A percentile compares a stretch with the other conserved stretches of the same genome.
Evolutionary conservation across 2,329 filamentous ascomycete species (phyloP).

Genomic region (Hypoxylon sp.): DNA sequence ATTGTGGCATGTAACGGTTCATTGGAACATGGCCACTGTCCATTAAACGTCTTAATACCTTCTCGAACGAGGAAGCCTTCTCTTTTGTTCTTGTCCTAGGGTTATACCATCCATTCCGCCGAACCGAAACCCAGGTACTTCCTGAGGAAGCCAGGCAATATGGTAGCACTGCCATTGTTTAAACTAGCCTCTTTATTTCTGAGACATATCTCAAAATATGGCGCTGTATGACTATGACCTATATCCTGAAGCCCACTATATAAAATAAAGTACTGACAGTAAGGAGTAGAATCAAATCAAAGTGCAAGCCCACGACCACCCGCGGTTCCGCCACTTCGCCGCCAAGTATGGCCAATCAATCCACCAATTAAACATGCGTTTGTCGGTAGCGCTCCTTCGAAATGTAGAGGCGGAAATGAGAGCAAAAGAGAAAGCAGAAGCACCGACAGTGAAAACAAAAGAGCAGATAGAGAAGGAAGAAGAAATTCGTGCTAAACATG

Average conservation of each 20-base stretch:
- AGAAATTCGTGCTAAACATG: slow-evolving; percentile 60
- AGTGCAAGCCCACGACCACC: slow-evolving; percentile 74
- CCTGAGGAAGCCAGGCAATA: slow-evolving; percentile 52
- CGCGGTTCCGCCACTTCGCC: slow-evolving; percentile 71
- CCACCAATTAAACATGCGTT: slow-evolving; percentile 77
- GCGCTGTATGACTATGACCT: slow-evolving; percentile 67
- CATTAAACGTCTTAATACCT: slow-evolving; percentile 13
- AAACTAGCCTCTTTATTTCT: slow-evolving; percentile 76
- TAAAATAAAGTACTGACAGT: slow-evolving; percentile 30
- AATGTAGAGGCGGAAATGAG: slow-evolving; percentile 70
- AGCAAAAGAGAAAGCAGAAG: slow-evolving; percentile 73
- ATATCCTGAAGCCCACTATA: slow-evolving; percentile 2
- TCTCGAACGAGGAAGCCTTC: slow-evolving; percentile 8
- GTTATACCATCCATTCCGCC: slow-evolving; percentile 16
- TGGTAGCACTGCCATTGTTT: slow-evolving; percentile 77
- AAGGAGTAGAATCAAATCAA: slow-evolving; percentile 73
- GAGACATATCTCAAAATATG: slow-evolving; percentile 77
- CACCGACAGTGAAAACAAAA: slow-evolving; percentile 75
- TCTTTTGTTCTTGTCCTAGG: background rate
- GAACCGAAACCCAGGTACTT: slow-evolving; percentile 12
- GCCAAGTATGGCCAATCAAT: slow-evolving; percentile 74
- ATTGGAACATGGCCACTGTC: slow-evolving; percentile 16
- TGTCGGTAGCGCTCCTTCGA: slow-evolving; percentile 71
- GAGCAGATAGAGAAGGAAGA: slow-evolving; percentile 72
- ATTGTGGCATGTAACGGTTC: background rate